Base-by-base conservation (phyloP, 2,329 filamentous ascomycete genomes). In the Microcera coccophila region DNA sequence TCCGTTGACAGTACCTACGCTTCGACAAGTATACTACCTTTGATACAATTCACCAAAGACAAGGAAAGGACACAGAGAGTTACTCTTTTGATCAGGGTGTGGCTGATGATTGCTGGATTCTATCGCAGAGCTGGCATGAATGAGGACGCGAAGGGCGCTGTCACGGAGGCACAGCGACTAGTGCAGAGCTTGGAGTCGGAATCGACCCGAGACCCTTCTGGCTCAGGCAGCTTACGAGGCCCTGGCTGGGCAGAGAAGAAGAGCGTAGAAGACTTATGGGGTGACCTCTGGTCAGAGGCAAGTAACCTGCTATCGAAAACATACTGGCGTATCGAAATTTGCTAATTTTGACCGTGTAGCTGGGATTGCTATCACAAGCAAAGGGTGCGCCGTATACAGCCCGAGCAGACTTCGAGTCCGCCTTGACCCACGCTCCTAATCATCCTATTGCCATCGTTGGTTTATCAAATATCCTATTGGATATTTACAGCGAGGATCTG, bases 71-170 rank as follows among this genome's bases (percentile, higher is more conserved):
- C 69, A 21, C 73, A 74, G 40, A 71, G 76, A 34, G 70, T 66
- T 22, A 68, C 69, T 5, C 70, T 81, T 10, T 62, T 98, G 14
- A 72, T 90, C 16, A 85, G 84, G 52, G 82, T 96, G 22, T 98
- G 93, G 93, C 73, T 96, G 8, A 85, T 93, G 61, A 89, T 96
- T 48, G 85, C 89, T 2, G 85, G 85, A 0, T 83, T 97, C 51
- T 98, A 97, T 61, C 81, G 89, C 20, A 80, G 89, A 40, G 88
- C 91, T 7, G 79, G 78, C 8, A 81, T 94, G 70, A 80, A 81
- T 42, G 84, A 90, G 16, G 91, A 97, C 62, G 82, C 87, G 11
- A 80, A 79, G 54, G 87, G 84, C 39, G 89, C 91, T 5, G 79
- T 90, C 20, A 76, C 81, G 10, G 93, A 97, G 70, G 93, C 91